A percentile compares a stretch with the other conserved stretches of the same genome.
Evolutionary conservation across 2,329 filamentous ascomycete genomes (phyloP).

Genomic region (Alternaria triticimaculans): DNA sequence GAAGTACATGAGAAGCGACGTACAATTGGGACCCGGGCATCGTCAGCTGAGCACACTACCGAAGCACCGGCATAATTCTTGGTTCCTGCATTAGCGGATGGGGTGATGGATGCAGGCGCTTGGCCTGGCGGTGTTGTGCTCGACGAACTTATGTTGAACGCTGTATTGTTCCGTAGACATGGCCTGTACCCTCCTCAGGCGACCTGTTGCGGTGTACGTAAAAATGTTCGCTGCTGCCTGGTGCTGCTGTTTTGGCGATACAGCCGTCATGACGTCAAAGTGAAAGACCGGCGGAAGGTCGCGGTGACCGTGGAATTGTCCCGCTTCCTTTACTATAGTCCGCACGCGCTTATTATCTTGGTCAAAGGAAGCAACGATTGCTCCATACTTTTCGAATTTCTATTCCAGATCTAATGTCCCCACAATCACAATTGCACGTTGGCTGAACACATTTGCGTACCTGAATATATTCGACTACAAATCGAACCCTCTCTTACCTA

Average conservation of each 20-base stretch:
- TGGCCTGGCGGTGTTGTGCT: neutral
- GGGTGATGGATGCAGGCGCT: neutral
- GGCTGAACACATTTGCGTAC: neutral
- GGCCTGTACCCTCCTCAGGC: neutral
- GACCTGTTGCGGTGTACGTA: neutral
- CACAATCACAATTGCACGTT: neutral
- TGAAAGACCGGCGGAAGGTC: neutral
- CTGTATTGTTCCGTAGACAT: neutral
- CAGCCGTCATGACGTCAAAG: neutral
- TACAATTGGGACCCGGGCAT: slow-evolving; percentile 8
- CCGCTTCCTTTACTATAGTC: neutral
- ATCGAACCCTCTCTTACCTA: neutral
- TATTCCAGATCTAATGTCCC: neutral
- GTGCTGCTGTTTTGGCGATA: neutral
- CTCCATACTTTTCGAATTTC: neutral
- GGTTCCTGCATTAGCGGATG: neutral
- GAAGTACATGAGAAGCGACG: slow-evolving; percentile 12
- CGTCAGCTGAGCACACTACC: neutral
- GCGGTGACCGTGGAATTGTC: neutral
- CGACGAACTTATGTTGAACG: neutral
- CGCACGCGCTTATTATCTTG: neutral
- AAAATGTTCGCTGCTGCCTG: neutral
- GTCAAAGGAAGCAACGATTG: neutral
- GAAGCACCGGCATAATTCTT: slow-evolving; percentile 1
- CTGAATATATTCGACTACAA: neutral